A percentile compares a stretch with the other conserved stretches of the same genome.
Conservation (phyloP, 345 rosid species). For the Eucalyptus melliodora region DNA sequence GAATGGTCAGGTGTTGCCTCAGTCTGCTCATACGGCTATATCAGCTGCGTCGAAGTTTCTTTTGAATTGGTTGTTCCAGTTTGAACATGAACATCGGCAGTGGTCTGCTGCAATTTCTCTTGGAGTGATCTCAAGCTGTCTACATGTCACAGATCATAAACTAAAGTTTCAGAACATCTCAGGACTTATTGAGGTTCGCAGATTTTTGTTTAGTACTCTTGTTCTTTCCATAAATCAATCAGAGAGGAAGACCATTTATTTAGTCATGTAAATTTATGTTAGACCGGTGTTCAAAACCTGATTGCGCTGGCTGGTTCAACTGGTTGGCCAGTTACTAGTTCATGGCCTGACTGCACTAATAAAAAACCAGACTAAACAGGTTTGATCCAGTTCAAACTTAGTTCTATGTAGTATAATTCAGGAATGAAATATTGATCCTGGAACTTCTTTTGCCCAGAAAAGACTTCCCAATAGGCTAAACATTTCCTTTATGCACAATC, state of each 20-base stretch:
- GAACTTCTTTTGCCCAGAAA: neutral
- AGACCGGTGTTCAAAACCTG: neutral
- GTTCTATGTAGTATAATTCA: neutral
- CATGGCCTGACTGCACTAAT: neutral
- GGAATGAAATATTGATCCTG: neutral
- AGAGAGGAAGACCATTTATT: neutral
- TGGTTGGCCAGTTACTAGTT: neutral
- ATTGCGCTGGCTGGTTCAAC: neutral
- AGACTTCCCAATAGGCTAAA: neutral
- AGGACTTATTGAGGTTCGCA: slow-evolving; percentile 63
- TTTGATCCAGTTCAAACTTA: neutral
- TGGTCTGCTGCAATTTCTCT: slow-evolving; percentile 95
- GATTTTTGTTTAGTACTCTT: neutral
- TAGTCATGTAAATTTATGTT: neutral
- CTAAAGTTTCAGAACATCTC: slow-evolving; percentile 61
- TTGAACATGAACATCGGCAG: slow-evolving; percentile 86
- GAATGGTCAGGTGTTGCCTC: slow-evolving; percentile 61
- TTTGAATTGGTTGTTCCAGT: slow-evolving; percentile 63
- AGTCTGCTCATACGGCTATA: slow-evolving; percentile 63
- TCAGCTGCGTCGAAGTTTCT: slow-evolving; percentile 79
- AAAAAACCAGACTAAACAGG: neutral
- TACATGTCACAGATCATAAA: slow-evolving; percentile 76
- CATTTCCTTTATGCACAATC: neutral
- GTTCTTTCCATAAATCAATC: neutral
- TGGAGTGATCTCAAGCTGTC: slow-evolving; percentile 67